A percentile compares a stretch with the other conserved stretches of the same genome.
phyloP scores from a whole-genome alignment of 768 basidiomycete genomes.

The Kwoniella mangroviensis region DNA sequence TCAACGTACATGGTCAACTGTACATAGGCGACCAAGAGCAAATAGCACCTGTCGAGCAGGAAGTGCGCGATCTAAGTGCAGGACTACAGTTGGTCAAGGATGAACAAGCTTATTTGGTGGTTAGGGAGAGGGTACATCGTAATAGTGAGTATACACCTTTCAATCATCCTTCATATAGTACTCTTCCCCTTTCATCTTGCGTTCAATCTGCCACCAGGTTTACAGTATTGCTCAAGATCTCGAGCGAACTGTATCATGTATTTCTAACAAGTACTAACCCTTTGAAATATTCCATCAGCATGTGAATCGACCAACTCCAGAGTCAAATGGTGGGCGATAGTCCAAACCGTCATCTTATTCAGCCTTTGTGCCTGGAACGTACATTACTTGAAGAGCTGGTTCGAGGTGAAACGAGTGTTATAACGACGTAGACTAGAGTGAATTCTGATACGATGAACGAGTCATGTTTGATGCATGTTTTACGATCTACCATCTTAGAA shows the following conservation, averaged over 20 bases:
- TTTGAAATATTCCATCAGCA: constrained; percentile 41
- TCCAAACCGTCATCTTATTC: constrained; percentile 85
- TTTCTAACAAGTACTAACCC: background rate
- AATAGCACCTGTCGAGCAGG: constrained; percentile 93
- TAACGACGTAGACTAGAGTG: constrained; percentile 43
- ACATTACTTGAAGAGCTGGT: constrained; percentile 94
- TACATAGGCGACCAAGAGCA: constrained; percentile 84
- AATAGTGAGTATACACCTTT: constrained; percentile 78
- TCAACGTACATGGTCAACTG: constrained; percentile 97
- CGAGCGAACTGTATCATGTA: no score
- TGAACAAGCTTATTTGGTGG: constrained; percentile 97
- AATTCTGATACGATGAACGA: no score
- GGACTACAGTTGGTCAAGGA: constrained; percentile 90
- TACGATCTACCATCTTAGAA: background rate
- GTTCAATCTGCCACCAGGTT: background rate
- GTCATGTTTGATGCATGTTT: background rate
- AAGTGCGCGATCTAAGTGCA: constrained; percentile 81
- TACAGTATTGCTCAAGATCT: no score
- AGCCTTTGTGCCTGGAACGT: constrained; percentile 95
- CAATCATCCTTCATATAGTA: background rate
- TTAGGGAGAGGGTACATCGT: constrained; percentile 87
- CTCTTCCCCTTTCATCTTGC: background rate
- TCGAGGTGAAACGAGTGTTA: constrained; percentile 88
- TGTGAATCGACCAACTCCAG: constrained; percentile 72
- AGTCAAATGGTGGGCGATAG: constrained; percentile 98